Evolutionary conservation across 495 filamentous ascomycete species (phyloP).

Genomic region (Articulospora tetracladia): DNA sequence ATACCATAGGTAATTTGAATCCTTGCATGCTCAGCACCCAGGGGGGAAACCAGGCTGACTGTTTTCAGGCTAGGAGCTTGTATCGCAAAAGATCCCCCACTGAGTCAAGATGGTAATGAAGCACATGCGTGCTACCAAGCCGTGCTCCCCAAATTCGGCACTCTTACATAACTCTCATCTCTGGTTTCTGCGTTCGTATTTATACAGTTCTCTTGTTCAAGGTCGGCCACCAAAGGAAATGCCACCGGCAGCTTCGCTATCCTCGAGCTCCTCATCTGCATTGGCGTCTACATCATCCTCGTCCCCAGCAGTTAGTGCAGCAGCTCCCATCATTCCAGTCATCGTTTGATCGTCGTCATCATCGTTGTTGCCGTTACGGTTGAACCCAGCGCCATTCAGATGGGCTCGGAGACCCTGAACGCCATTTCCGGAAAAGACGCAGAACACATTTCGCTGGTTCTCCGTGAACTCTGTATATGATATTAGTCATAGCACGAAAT

Average conservation of each 20-base stretch:
- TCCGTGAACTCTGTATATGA: slow-evolving; percentile 80
- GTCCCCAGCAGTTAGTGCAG: slow-evolving; percentile 39
- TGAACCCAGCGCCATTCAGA: slow-evolving; percentile 52
- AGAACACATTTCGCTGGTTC: slow-evolving; percentile 92
- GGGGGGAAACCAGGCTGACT: not conserved
- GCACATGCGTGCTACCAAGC: not conserved
- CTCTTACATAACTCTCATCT: not conserved
- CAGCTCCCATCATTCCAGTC: slow-evolving; percentile 52
- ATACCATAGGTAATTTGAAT: not conserved
- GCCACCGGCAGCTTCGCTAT: slow-evolving; percentile 24
- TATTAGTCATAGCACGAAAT: slow-evolving; percentile 26
- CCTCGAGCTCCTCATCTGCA: slow-evolving; percentile 31
- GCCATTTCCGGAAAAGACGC: slow-evolving; percentile 90
- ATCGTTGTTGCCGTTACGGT: slow-evolving; percentile 28
- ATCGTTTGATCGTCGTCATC: slow-evolving; percentile 54
- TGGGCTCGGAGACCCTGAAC: slow-evolving; percentile 73
- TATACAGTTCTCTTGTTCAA: not conserved
- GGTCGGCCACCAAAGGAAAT: not conserved
- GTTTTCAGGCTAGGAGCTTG: not conserved
- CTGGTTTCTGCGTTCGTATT: not conserved
- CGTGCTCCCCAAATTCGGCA: not conserved
- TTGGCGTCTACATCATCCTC: slow-evolving; percentile 36
- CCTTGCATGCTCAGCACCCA: not conserved
- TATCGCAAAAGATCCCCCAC: not conserved
- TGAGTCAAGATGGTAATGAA: not conserved